Evolutionary conservation across 176 grass and related monocot species (phyloP), one percentile per base, ranked within the genome.

Genomic region (Carex littledalei): DNA sequence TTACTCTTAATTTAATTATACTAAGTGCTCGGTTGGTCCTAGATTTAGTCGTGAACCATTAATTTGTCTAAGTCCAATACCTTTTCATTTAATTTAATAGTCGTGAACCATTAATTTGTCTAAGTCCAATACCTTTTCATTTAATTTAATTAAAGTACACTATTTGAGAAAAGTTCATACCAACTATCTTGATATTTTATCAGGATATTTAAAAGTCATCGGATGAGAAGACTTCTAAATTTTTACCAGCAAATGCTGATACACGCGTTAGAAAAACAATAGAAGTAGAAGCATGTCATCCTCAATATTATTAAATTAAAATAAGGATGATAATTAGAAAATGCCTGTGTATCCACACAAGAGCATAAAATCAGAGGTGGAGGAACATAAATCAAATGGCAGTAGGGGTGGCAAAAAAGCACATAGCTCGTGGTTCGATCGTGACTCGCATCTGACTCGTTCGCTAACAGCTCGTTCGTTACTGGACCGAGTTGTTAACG

Each of bases 11-110:
- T 43, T 71, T 47, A 20, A 56, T 74, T 67, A 74, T 78, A 17
- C n/a, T 18, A 45, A 75, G 16, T 71, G 59, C 32, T 83, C 67
- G 5, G 85, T 47, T 65, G 84, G 76, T 81, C 59, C 86, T 84
- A 81, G 57, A 24, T 74, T 83, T 81, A 65, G 84, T 86, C 9
- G 17, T 31, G 50, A 58, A 41, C 37, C 79, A 65, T 61, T 49
- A 31, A 47, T 54, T 50, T 63, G 13, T 71, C 52, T 41, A 15
- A 78, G 32, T 78, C 32, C 37, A 80, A 41, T 52, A 84, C 24
- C 24, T 26, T n/a, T n/a, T n/a, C n/a, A n/a, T n/a, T n/a, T n/a
- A n/a, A n/a, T n/a, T n/a, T n/a, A n/a, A n/a, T 81, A 65, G 84
- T 86, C 9, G 17, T 31, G 50, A 58, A 41, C 37, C 79, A 65